phyloP scores from a whole-genome alignment of 345 rosid species.

The Boechera retrofracta region DNA sequence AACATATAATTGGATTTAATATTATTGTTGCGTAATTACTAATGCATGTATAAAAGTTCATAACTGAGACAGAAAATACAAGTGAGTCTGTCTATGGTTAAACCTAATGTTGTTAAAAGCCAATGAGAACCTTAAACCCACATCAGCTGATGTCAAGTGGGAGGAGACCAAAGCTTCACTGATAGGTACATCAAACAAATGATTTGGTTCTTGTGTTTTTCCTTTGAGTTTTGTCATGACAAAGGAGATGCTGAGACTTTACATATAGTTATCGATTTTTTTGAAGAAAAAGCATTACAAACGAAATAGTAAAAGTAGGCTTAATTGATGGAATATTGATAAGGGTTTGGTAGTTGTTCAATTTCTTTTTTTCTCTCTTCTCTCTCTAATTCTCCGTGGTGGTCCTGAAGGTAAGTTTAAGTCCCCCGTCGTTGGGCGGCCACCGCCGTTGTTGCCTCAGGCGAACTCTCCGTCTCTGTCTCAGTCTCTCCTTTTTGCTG shows the following conservation, averaged over 20 bases:
- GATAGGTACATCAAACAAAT: background rate
- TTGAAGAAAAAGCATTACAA: background rate
- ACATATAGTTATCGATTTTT: background rate
- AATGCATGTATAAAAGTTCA: background rate
- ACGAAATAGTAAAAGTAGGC: background rate
- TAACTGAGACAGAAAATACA: background rate
- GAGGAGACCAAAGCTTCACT: background rate
- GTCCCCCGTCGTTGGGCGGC: too few species aligned
- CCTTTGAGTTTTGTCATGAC: background rate
- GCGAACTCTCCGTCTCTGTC: too few species aligned
- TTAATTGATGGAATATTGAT: background rate
- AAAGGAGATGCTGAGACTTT: background rate
- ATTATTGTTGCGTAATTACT: background rate
- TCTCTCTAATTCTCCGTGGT: too few species aligned
- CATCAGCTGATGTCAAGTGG: background rate
- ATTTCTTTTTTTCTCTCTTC: too few species aligned
- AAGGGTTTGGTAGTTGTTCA: too few species aligned
- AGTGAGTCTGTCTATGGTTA: background rate
- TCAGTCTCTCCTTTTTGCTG: too few species aligned
- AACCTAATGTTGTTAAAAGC: background rate
- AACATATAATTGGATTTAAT: background rate
- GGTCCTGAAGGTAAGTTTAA: too few species aligned
- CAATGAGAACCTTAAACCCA: background rate
- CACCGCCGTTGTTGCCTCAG: too few species aligned
- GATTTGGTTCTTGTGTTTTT: background rate